Conservation (phyloP, 176 grass and related monocot species). For the Eremochloa ophiuroides region DNA sequence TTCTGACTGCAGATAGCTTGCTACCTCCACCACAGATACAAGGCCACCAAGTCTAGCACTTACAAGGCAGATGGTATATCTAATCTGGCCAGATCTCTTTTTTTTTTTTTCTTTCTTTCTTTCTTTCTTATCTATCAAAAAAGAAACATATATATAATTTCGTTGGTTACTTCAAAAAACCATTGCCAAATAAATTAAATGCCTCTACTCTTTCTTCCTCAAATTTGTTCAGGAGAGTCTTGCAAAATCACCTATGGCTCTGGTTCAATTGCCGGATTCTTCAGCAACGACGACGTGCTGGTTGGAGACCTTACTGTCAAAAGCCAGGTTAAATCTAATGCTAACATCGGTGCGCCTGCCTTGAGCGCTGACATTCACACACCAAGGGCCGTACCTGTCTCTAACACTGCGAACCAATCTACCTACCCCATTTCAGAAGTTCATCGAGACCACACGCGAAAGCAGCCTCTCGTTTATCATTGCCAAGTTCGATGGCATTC, state of each 20-base stretch:
- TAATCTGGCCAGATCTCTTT: no score
- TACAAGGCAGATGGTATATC: constrained; percentile 42
- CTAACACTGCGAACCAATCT: background rate
- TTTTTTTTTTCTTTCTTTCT: no score
- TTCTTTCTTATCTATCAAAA: background rate
- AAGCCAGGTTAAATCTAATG: constrained; percentile 47
- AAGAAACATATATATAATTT: background rate
- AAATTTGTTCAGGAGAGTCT: constrained; percentile 47
- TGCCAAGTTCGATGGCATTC: constrained; percentile 92
- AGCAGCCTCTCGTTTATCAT: constrained; percentile 54
- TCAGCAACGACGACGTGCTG: constrained; percentile 74
- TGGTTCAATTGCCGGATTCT: constrained; percentile 81
- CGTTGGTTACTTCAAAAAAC: background rate
- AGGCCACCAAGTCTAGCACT: constrained; percentile 62
- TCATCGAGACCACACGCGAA: constrained; percentile 84
- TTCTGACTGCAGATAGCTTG: constrained; percentile 66
- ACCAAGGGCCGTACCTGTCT: no score
- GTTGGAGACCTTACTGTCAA: constrained; percentile 74
- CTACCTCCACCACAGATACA: constrained; percentile 75
- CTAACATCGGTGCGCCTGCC: background rate
- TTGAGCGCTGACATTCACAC: background rate
- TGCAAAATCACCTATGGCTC: constrained; percentile 89
- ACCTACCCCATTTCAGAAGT: constrained; percentile 45
- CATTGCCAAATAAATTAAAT: background rate
- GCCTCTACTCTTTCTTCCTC: background rate